Evolutionary conservation across 2,329 filamentous ascomycete species (phyloP), one percentile per base, ranked within the genome.

Genomic region (Penicillium glabrum): DNA sequence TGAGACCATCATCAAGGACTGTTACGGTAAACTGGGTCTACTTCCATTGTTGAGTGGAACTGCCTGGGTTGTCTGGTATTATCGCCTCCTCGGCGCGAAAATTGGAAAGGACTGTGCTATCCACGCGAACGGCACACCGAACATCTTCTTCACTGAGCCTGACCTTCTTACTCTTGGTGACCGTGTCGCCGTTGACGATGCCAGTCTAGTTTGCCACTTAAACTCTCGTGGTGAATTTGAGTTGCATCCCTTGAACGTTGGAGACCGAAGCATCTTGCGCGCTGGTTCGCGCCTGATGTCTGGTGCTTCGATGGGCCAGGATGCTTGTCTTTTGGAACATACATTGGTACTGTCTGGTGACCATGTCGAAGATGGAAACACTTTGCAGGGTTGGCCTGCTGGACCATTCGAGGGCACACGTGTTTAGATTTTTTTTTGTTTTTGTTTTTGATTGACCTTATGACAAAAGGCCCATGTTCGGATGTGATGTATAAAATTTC

Each of bases 261-360:
- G 81, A 0, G 75, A 81, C 54, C 67, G 83, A 16, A 81, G 80
- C 61, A 82, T 85, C 9, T 62, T 85, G 60, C 72, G 83, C 9
- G 78, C 77, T 3, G 82, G 82, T 1, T 82, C 79, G 44, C 72
- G 83, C 31, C 67, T 86, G 53, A 72, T 86, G 49, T 80, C 77
- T 39, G 83, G 82, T 11, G 82, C 82, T 4, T 75, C 66, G 21
- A 84, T 85, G 82, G 78, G 77, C 54, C 70, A 76, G 3, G 82
- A 83, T 62, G 77, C 78, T 21, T 82, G 81, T 61, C 68, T 86
- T 35, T 66, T 86, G 35, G 83, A 86, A 70, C 83, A 86, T 60
- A 85, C 83, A 0, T 73, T 85, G 4, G 75, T 86, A 43, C 81
- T 86, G 77, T 79, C 79, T 1, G 83, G 83, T 5, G 82, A 86